Conservation (phyloP, 257 asterid species). For the Solanum etuberosum region DNA sequence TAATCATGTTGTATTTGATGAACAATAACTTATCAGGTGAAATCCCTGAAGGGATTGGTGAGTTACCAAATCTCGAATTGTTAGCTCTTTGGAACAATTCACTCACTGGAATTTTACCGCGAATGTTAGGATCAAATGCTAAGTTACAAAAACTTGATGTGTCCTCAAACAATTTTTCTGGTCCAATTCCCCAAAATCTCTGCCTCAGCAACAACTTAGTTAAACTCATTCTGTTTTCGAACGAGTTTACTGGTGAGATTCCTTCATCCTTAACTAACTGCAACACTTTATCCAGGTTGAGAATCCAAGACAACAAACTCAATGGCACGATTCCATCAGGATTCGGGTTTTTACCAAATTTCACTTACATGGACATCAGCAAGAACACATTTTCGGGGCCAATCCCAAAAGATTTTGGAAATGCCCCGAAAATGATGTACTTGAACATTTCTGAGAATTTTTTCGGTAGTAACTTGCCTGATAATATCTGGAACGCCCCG, state of each 20-base stretch:
- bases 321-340: conserved; percentile 76
- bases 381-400: conserved; percentile 47
- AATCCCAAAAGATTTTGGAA: conserved; percentile 62
- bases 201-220: conserved; percentile 44
- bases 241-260: conserved; percentile 48
- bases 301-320: conserved; percentile 60
- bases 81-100: conserved; percentile 77
- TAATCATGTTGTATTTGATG: conserved; percentile 41
- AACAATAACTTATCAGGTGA: conserved; percentile 53
- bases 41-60: conserved; percentile 62
- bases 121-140: conserved; percentile 59
- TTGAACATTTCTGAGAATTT: conserved; percentile 51
- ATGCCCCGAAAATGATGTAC: conserved; percentile 40
- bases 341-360: conserved; percentile 56
- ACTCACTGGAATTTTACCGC: conserved; percentile 57
- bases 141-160: conserved; percentile 61
- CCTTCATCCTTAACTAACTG: conserved; percentile 63
- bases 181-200: conserved; percentile 65
- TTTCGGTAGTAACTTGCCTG: conserved; percentile 41
- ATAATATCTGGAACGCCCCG: conserved; percentile 57
- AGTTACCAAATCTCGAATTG: conserved; percentile 52
- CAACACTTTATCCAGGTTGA: conserved; percentile 36
- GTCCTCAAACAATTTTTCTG: conserved; percentile 60
- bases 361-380: conserved; percentile 66
- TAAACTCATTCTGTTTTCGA: conserved; percentile 61